Conservation (phyloP, 1,284 basidiomycete species). For the Pseudozyma thailandica region DNA sequence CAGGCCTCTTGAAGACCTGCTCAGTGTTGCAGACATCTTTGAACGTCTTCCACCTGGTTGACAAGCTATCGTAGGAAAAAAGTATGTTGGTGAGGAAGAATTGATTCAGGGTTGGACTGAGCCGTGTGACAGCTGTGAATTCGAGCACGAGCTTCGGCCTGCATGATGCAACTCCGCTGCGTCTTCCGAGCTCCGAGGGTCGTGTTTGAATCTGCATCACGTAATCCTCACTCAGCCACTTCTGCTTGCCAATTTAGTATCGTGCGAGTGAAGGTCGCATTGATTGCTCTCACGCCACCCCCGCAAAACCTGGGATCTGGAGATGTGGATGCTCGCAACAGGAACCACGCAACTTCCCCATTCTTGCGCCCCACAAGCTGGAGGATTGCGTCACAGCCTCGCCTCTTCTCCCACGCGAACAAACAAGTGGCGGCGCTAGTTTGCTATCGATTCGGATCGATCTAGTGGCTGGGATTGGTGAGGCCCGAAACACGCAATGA, state of each 20-base stretch:
- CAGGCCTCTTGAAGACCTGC: conserved; percentile 8
- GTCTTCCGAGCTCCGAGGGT: not conserved
- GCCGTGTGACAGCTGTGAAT: conserved; percentile 1
- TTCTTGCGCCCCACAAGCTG: too few species aligned
- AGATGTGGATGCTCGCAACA: not conserved
- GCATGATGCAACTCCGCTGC: not conserved
- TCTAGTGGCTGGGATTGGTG: too few species aligned
- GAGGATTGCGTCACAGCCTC: not conserved
- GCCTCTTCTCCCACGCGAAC: not conserved
- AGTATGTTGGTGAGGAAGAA: not conserved
- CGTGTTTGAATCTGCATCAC: not conserved
- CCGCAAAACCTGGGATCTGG: not conserved
- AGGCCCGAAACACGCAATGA: too few species aligned
- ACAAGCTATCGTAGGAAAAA: not conserved
- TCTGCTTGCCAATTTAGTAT: not conserved
- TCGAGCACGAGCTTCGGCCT: not conserved
- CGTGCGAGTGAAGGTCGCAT: not conserved
- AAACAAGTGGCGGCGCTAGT: not conserved
- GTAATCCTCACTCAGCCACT: not conserved
- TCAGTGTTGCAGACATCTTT: conserved; percentile 16
- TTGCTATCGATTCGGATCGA: too few species aligned
- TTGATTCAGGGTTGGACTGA: not conserved
- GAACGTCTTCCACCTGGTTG: too few species aligned
- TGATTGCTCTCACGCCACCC: not conserved
- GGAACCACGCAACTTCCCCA: not conserved